phyloP scores from a whole-genome alignment of 352 stramenopile species.

The Halophytophthora batemanensis region DNA sequence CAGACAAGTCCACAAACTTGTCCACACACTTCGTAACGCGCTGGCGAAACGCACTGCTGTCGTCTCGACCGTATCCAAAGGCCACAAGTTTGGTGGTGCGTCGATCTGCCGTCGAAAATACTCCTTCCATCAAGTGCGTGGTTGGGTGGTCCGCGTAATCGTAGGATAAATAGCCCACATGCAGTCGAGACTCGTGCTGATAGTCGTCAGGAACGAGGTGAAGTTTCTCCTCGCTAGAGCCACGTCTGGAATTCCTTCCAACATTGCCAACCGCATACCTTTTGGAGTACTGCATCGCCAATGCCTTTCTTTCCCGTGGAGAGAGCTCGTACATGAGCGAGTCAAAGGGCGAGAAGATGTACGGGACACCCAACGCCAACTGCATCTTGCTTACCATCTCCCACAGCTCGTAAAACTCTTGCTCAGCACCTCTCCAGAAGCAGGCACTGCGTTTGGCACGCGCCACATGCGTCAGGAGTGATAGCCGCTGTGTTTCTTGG shows the following conservation, averaged over 20 bases:
- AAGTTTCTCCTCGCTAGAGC: not conserved
- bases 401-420: constrained; percentile 27
- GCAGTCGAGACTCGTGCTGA: constrained; percentile 22
- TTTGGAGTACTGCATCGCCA: constrained; percentile 34
- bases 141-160: constrained; percentile 84
- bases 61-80: constrained; percentile 66
- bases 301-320: constrained; percentile 25
- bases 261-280: constrained; percentile 12
- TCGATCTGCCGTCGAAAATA: constrained; percentile 50
- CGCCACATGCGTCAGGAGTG: constrained; percentile 27
- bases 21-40: constrained; percentile 36
- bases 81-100: constrained; percentile 25
- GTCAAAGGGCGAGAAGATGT: constrained; percentile 66
- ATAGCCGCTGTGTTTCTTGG: constrained; percentile 8
- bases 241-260: not conserved
- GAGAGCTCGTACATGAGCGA: constrained; percentile 50
- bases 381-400: constrained; percentile 29
- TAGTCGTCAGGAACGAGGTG: not conserved
- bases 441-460: constrained; percentile 51
- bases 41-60: constrained; percentile 39
- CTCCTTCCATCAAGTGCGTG: constrained; percentile 67
- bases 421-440: constrained; percentile 41
- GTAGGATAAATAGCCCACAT: constrained; percentile 77
- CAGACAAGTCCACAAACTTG: constrained; percentile 50
- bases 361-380: constrained; percentile 12